Evolutionary conservation across 108 stramenopile species (phyloP).

Genomic region (Chaetoceros tenuissimus): DNA sequence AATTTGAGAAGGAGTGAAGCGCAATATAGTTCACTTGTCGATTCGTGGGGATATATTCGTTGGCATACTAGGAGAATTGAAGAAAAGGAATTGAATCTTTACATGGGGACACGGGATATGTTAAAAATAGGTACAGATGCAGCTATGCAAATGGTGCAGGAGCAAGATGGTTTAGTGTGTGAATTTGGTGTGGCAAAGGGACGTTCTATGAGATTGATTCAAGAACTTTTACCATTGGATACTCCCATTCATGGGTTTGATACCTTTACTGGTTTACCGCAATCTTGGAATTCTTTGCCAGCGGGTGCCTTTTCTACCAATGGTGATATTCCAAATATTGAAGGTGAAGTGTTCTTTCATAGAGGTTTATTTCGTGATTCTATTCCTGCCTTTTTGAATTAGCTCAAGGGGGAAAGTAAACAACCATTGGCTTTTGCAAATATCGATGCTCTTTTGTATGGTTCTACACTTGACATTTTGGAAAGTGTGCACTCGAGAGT

Average conservation of each 20-base stretch:
- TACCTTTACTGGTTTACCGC: slow-evolving; percentile 82
- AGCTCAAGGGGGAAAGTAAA: slow-evolving; percentile 14
- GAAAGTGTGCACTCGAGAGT: slow-evolving; percentile 68
- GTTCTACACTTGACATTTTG: slow-evolving; percentile 65
- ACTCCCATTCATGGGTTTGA: slow-evolving; percentile 76
- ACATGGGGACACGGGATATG: slow-evolving; percentile 76
- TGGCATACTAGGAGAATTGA: slow-evolving; percentile 68
- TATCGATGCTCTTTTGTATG: slow-evolving; percentile 82
- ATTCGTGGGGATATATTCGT: slow-evolving; percentile 84
- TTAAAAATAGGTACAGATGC: slow-evolving; percentile 70
- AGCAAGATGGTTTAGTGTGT: slow-evolving; percentile 63
- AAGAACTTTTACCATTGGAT: slow-evolving; percentile 71
- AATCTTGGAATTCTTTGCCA: slow-evolving; percentile 75
- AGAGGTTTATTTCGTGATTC: slow-evolving; percentile 80
- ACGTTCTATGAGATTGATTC: slow-evolving; percentile 66
- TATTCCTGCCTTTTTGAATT: slow-evolving; percentile 44
- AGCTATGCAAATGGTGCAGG: slow-evolving; percentile 55
- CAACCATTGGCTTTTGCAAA: slow-evolving; percentile 73
- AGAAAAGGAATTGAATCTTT: slow-evolving; percentile 41
- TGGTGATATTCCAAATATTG: slow-evolving; percentile 51
- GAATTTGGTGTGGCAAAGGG: slow-evolving; percentile 84
- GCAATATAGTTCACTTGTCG: slow-evolving; percentile 53
- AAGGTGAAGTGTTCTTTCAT: slow-evolving; percentile 58
- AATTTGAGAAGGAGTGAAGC: slow-evolving; percentile 52
- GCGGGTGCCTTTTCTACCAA: slow-evolving; percentile 73